Evolutionary conservation across 2,329 filamentous ascomycete genomes (phyloP).

Genomic region (Ustulina deusta): DNA sequence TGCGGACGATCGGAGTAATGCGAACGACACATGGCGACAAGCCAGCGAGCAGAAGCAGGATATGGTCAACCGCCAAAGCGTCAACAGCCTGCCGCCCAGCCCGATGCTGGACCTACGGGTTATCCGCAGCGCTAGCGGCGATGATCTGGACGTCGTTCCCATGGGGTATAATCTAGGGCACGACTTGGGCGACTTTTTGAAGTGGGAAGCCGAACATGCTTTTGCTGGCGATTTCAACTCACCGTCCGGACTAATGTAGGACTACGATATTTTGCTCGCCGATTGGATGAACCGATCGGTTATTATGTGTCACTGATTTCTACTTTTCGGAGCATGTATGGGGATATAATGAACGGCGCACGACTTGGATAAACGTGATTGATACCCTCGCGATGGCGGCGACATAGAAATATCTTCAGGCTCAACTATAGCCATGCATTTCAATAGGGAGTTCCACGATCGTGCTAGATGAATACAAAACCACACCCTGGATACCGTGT

Average conservation of each 20-base stretch:
- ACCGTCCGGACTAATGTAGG: constrained; percentile 25
- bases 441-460: constrained; percentile 8
- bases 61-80: constrained; percentile 49
- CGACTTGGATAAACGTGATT: constrained; percentile 26
- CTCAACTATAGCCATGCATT: constrained; percentile 4
- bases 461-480: constrained; percentile 19
- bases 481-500: neutral
- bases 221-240: constrained; percentile 51
- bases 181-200: constrained; percentile 69
- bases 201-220: constrained; percentile 67
- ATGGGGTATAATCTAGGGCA: constrained; percentile 72
- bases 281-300: neutral
- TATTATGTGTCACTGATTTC: neutral
- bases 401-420: constrained; percentile 23
- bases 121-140: constrained; percentile 54
- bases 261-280: constrained; percentile 6
- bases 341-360: constrained; percentile 21
- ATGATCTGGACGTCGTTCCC: constrained; percentile 59
- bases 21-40: constrained; percentile 50
- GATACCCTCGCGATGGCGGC: constrained; percentile 33
- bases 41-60: constrained; percentile 51
- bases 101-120: constrained; percentile 62
- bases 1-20: neutral
- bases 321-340: constrained; percentile 1
- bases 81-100: constrained; percentile 62